A percentile compares a stretch with the other conserved stretches of the same genome.
Evolutionary conservation across 176 grass and related monocot species (phyloP).

Genomic region (Areca catechu): DNA sequence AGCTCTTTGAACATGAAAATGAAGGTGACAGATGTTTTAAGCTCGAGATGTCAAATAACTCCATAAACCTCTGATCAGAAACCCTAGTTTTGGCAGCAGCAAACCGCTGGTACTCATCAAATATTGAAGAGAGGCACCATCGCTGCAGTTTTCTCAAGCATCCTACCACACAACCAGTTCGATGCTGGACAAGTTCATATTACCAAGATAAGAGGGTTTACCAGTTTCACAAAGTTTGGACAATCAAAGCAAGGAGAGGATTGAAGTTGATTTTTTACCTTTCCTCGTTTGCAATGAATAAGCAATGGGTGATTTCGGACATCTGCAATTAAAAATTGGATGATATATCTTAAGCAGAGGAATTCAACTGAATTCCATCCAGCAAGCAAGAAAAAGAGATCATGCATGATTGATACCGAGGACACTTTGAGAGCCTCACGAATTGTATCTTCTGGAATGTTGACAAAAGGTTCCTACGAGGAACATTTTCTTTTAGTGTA

Average conservation of each 20-base stretch:
- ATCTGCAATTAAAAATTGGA: constrained; percentile 32
- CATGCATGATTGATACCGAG: constrained; percentile 31
- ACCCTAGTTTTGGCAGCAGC: constrained; percentile 73
- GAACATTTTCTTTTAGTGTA: constrained; percentile 13
- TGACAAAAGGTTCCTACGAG: constrained; percentile 79
- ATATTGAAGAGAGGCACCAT: constrained; percentile 80
- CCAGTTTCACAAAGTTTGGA: not conserved
- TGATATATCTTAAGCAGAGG: not conserved
- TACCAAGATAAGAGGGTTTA: not conserved
- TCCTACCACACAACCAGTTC: constrained; percentile 80
- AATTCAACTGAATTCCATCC: not conserved
- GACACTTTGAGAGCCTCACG: constrained; percentile 67
- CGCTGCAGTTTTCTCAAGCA: constrained; percentile 80
- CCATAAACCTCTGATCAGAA: constrained; percentile 83
- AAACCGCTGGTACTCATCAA: constrained; percentile 83
- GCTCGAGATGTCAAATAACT: constrained; percentile 55
- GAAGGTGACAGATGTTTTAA: constrained; percentile 42
- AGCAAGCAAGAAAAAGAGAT: not conserved
- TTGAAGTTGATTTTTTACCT: constrained; percentile 33
- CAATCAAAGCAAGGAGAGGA: not conserved
- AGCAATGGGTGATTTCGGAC: constrained; percentile 62
- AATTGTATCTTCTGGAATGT: constrained; percentile 77
- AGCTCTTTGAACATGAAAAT: constrained; percentile 25
- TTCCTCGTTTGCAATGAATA: constrained; percentile 94
- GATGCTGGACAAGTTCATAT: constrained; percentile 50